phyloP scores from a whole-genome alignment of 108 stramenopile species.

The Parietichytrium sp. region DNA sequence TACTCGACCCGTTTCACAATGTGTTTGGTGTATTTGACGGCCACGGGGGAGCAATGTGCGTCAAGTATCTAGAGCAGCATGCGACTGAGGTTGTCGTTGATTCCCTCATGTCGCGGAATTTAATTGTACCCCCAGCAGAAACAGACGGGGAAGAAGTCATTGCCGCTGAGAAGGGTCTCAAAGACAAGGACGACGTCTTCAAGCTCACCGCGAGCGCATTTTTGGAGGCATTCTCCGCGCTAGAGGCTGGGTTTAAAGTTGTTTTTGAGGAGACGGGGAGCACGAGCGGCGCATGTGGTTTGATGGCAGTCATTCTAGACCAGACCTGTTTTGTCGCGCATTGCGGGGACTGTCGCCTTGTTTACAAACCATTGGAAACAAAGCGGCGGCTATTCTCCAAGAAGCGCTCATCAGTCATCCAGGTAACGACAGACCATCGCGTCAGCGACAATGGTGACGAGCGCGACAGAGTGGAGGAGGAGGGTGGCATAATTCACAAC shows the following conservation, averaged over 20 bases:
- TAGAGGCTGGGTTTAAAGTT: background rate
- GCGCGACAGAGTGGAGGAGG: background rate
- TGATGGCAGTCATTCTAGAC: background rate
- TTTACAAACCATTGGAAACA: background rate
- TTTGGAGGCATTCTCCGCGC: background rate
- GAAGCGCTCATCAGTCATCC: no score
- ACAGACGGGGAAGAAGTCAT: background rate
- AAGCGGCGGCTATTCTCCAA: no score
- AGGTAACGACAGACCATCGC: conserved; percentile 1
- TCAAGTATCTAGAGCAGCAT: background rate
- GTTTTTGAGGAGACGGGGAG: background rate
- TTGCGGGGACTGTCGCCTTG: conserved; percentile 34
- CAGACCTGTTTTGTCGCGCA: background rate
- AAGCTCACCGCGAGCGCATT: background rate
- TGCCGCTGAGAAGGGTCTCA: background rate
- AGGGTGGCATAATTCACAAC: background rate
- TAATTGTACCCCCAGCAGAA: background rate
- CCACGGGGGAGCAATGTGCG: conserved; percentile 12
- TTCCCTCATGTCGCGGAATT: background rate
- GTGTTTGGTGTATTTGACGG: background rate
- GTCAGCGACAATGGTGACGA: background rate
- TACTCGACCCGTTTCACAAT: background rate
- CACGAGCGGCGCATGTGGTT: conserved; percentile 17
- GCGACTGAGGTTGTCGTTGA: background rate
- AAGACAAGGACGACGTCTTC: background rate